Base-by-base conservation (phyloP, 768 basidiomycete species). In the Psilocybe subaeruginosa region DNA sequence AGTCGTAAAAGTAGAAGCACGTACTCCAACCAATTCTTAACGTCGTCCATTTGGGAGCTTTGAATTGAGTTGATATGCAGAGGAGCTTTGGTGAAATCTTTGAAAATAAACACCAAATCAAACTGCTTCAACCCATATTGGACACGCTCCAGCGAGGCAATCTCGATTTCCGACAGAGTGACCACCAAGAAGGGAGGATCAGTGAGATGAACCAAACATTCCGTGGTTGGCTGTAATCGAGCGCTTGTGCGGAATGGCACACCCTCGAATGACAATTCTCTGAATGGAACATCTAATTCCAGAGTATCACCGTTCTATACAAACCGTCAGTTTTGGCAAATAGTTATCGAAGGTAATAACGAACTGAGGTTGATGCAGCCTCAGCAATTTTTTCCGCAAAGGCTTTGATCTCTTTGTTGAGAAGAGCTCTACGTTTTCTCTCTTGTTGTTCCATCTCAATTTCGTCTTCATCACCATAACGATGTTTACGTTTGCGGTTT, bases 371-470 rank as follows among this genome's bases (percentile, higher is more conserved):
- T 2, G 90, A 86, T 8, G 86, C 85, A 14, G 95, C 92, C 67
- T 97, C 93, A 1, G 93, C 89, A 53, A 99, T 84, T 74, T 93
- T 94, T 70, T 97, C 92, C 0, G 95, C 91, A 73, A 98, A 99
- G 23, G 86, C 80, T 71, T 93, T 95, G 75, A 99, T 95, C 71
- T 97, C 94, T 71, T 90, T 94, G 80, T 99, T 99, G 39, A 97
- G 80, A 74, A 90, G 80, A 55, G 91, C 91, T 54, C 95, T 81
- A 31, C 95, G 88, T 75, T 91, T 94, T 53, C 96, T 82, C 74
- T 99, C 97, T 73, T 95, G 93, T 71, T 99, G 97, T 72, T 99
- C 97, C 78, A 97, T 92, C 79, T 99, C 96, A 62, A 99, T 95
- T 76, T 99, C 97, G 72, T 99, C 97, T 73, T 99, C 97, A 70